A percentile compares a stretch with the other conserved stretches of the same genome.
phyloP scores from a whole-genome alignment of 78 protist genomes.

The Trichosphaerium sp. region DNA sequence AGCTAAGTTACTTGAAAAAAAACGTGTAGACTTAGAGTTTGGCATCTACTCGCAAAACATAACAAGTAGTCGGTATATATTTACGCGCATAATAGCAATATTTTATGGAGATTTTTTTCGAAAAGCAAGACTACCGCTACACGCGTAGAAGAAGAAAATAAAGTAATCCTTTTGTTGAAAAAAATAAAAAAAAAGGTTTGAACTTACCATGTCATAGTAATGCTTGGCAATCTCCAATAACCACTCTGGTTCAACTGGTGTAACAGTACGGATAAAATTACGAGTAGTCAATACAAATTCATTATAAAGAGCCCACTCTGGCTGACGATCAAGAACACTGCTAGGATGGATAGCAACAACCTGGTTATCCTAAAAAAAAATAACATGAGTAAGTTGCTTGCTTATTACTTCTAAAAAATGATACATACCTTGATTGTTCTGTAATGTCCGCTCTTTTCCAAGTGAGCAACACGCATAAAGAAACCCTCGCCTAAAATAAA shows the following conservation, averaged over 20 bases:
- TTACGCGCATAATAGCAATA: too few relatives aligned
- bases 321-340: slow-evolving; percentile 74
- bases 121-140: too few relatives aligned
- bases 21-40: too few relatives aligned
- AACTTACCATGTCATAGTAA: too few relatives aligned
- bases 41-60: too few relatives aligned
- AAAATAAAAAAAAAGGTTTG: too few relatives aligned
- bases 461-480: slow-evolving; percentile 96
- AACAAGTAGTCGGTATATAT: too few relatives aligned
- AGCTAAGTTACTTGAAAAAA: too few relatives aligned
- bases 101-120: too few relatives aligned
- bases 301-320: slow-evolving; percentile 93
- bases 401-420: not conserved
- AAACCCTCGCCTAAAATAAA: slow-evolving; percentile 80
- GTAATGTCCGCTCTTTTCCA: slow-evolving; percentile 86
- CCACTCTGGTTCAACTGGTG: slow-evolving; percentile 85
- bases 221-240: too few relatives aligned
- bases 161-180: too few relatives aligned
- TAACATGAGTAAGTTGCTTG: not conserved
- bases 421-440: slow-evolving; percentile 86
- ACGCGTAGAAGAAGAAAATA: too few relatives aligned
- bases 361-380: not conserved
- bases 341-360: slow-evolving; percentile 89
- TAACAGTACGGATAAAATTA: slow-evolving; percentile 88
- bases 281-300: slow-evolving; percentile 94